Conservation (phyloP, 202 grass and related monocot genomes). For the Dendrocalamus latiflorus region DNA sequence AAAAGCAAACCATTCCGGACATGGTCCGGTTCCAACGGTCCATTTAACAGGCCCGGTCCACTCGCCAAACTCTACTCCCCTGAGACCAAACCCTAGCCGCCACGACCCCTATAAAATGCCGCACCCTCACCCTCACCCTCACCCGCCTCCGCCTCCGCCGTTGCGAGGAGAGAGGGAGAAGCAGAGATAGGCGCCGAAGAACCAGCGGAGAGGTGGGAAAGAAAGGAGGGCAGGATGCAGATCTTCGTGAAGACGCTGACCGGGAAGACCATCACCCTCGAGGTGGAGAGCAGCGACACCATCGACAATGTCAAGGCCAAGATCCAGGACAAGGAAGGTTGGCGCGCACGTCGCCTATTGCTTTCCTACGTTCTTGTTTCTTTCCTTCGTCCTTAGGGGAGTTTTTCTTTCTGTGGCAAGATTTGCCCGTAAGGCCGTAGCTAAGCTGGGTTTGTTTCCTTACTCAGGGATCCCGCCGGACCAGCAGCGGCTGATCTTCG, state of each 20-base stretch:
- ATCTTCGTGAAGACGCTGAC: constrained; percentile 93
- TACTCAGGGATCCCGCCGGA: constrained; percentile 70
- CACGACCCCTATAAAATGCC: background rate
- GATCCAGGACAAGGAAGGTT: constrained; percentile 81
- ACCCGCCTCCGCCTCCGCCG: background rate
- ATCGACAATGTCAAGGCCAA: constrained; percentile 93
- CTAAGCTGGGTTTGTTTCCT: background rate
- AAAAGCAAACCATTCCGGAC: background rate
- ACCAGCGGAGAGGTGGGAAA: background rate
- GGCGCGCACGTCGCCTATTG: background rate
- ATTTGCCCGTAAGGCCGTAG: background rate
- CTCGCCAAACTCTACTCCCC: too few relatives aligned
- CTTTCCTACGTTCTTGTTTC: background rate
- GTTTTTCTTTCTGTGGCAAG: background rate
- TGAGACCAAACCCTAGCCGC: constrained; percentile 27
- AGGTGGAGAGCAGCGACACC: constrained; percentile 94
- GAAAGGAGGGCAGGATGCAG: constrained; percentile 53
- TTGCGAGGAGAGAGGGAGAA: background rate
- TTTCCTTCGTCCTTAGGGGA: background rate
- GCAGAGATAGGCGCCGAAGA: background rate
- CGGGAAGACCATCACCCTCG: constrained; percentile 90
- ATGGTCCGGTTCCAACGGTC: background rate
- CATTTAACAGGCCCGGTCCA: background rate
- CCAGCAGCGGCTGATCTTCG: constrained; percentile 92
- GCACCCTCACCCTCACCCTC: background rate